These are phyloP conservation scores for Phytophthora sansomeana DNA, from an alignment of 352 stramenopile genomes.

Conservation along the genomic window DNA sequence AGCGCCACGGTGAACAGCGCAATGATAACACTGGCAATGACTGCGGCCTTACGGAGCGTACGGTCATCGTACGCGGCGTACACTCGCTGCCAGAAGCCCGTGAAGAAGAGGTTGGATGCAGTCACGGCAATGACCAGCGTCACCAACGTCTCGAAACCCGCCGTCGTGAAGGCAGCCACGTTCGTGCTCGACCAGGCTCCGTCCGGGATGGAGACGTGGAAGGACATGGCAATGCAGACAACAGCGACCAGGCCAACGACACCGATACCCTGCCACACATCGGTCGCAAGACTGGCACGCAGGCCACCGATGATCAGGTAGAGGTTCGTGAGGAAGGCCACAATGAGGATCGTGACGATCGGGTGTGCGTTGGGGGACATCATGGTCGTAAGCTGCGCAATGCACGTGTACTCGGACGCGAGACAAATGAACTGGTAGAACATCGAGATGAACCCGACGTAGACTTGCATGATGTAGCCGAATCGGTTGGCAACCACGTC, in stretches of 20 bases:
- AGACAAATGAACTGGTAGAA: constrained; percentile 85
- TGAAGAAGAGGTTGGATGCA: constrained; percentile 74
- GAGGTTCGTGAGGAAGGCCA: constrained; percentile 71
- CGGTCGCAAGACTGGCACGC: constrained; percentile 64
- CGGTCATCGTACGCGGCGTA: constrained; percentile 56
- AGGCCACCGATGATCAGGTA: constrained; percentile 72
- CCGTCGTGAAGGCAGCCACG: constrained; percentile 59
- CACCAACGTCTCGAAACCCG: constrained; percentile 69
- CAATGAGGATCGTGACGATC: constrained; percentile 59
- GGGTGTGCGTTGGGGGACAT: constrained; percentile 52
- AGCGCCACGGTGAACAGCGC: constrained; percentile 71
- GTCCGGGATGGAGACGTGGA: constrained; percentile 52
- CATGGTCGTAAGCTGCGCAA: constrained; percentile 51
- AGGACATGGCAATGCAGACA: constrained; percentile 64
- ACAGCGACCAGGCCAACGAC: constrained; percentile 57
- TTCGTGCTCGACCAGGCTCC: constrained; percentile 51
- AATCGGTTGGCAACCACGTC: constrained; percentile 70
- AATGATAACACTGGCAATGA: constrained; percentile 49
- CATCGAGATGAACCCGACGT: constrained; percentile 60
- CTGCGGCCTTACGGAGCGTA: constrained; percentile 47
- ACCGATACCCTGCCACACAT: constrained; percentile 71
- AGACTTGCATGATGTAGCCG: constrained; percentile 63
- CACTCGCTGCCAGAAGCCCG: constrained; percentile 77
- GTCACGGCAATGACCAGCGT: constrained; percentile 68
- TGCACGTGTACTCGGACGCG: constrained; percentile 68